Base-by-base conservation (phyloP, 257 asterid species). In the Linderniella brevidens region DNA sequence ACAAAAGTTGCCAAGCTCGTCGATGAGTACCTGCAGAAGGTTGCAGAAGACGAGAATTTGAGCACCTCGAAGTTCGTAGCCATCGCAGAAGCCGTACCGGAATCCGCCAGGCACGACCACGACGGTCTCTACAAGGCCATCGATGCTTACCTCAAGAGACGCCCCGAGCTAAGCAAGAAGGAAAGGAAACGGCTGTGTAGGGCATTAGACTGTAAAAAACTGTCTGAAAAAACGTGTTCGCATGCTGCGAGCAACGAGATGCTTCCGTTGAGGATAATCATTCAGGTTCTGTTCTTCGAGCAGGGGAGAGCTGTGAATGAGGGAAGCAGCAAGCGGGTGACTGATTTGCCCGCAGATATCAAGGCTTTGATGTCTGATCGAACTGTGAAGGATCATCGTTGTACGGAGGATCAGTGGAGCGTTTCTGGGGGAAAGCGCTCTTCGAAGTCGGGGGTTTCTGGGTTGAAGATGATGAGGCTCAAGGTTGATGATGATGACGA, bases 181-280 rank as follows among this genome's bases (percentile, higher is more conserved):
- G 97, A 86, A 57, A 65, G 92, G 41, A 86, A 82, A 60, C 71
- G 87, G 1, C 44, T 86, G 0, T 86, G 97, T 47, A 63, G 84
- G 14, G 62, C 60, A 13, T 40, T 86, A 16, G 92, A 82, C 70
- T 82, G 94, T 79, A 82, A 71, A 44, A 79, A 82, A 39, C 48
- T 86, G 17, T 86, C 94, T 0, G 64, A 77, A 58, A 80, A 86
- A 38, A 77, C 79, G 0, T 86, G 97, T 50, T 73, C 77, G 82
- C 94, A 82, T 17, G 97, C 97, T 17, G 97, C 97, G 15, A 94
- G 79, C 40, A 86, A 86, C 54, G 97, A 86, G 60, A 68, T 79
- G 65, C 93, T 86, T 7, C 94, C 96, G 0, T 41, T 86, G 8
- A 64, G 96, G 59, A 90, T 86, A 18, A 80, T 86, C 7, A 93